Evolutionary conservation across 208 protist species (phyloP).

Genomic region (Acanthamoeba triangularis): DNA sequence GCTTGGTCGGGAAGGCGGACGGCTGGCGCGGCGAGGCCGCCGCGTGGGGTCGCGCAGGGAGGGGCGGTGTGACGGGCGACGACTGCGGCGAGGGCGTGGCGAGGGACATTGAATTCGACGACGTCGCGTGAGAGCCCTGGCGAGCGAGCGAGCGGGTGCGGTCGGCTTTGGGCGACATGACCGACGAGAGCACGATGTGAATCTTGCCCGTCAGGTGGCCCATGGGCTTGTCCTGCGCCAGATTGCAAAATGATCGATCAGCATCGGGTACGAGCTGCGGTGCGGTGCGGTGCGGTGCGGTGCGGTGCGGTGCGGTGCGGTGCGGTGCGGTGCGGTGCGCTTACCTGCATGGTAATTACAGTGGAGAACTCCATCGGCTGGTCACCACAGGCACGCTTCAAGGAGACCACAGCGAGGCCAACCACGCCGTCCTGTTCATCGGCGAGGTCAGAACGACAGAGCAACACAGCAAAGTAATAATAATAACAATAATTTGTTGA

Average conservation of each 20-base stretch:
- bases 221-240: constrained; percentile 15
- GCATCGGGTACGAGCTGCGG: too few relatives aligned
- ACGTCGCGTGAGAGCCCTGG: not conserved
- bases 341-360: not conserved
- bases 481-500: not conserved
- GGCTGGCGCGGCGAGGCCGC: not conserved
- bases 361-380: constrained; percentile 40
- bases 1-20: not conserved
- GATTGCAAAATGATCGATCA: too few relatives aligned
- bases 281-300: too few relatives aligned
- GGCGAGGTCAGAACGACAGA: not conserved
- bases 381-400: constrained; percentile 47
- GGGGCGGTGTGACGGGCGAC: not conserved
- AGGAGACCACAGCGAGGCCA: constrained; percentile 33
- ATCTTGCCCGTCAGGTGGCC: constrained; percentile 53
- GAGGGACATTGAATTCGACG: too few relatives aligned
- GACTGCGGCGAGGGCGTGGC: not conserved
- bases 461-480: not conserved
- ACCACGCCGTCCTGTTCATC: not conserved
- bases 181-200: constrained; percentile 62
- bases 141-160: not conserved
- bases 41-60: not conserved
- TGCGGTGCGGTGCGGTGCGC: too few relatives aligned
- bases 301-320: too few relatives aligned
- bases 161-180: constrained; percentile 26